phyloP scores from a whole-genome alignment of 2,329 filamentous ascomycete species.

The Geosmithia morbida region DNA sequence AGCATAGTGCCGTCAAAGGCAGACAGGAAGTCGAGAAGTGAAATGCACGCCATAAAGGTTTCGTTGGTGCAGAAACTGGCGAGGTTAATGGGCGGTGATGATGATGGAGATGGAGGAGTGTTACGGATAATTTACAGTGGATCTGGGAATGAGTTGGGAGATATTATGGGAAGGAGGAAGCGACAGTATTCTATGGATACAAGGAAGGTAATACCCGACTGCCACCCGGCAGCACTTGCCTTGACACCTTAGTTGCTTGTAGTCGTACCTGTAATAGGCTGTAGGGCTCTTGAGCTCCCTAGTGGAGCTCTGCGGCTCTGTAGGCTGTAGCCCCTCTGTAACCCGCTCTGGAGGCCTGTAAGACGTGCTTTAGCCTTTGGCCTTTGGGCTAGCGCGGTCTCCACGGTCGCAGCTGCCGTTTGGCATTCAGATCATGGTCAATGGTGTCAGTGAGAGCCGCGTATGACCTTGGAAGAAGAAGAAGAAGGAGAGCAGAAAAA shows the following conservation, averaged over 20 bases:
- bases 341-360: too few species aligned
- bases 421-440: neutral
- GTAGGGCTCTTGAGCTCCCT: too few species aligned
- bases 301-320: too few species aligned
- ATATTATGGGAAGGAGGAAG: neutral
- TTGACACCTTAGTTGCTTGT: too few species aligned
- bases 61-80: neutral
- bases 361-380: too few species aligned
- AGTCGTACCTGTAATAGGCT: too few species aligned
- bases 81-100: neutral
- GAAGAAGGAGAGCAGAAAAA: too few species aligned
- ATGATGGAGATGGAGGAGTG: neutral
- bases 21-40: neutral
- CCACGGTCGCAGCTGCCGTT: neutral
- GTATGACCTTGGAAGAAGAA: neutral
- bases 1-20: neutral
- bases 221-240: too few species aligned
- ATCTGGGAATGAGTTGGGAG: neutral
- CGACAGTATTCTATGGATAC: too few species aligned
- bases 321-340: too few species aligned
- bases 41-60: neutral
- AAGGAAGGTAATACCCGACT: too few species aligned
- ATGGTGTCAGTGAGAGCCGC: neutral
- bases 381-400: too few species aligned
- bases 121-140: neutral